Evolutionary conservation across 441 rosid species (phyloP), one percentile per base, ranked within the genome.

Genomic region (Pelargonium citronellum): DNA sequence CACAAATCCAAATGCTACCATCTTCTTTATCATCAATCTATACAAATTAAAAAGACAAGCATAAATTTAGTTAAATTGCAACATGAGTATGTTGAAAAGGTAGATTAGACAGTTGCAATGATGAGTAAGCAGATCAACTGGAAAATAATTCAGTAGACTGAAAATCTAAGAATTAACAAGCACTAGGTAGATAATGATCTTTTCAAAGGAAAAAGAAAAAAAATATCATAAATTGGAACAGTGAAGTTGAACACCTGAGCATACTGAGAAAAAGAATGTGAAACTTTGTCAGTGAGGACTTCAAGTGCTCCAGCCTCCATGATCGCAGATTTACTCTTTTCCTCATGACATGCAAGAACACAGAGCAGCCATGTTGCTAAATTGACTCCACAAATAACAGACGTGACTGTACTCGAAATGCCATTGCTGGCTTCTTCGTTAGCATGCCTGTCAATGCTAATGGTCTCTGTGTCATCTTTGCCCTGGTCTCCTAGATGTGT

Each of bases 291-390:
- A 0, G 96, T 90, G 43, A 96, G 86, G 78, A 86, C 88, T 82
- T 93, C 97, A 69, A 96, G 72, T 34, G 95, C 98, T 75, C 92
- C 99, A 67, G 98, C 87, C 77, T 93, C 98, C 98, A 96, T 79
- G 79, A 96, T 90, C 55, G 82, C 87, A 67, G 72, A 83, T 87
- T 84, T 91, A 76, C 90, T 86, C 80, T 84, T 90, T 80, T 83
- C 96, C 77, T 90, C 95, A 67, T 87, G 95, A 81, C 97, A 87
- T 15, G 99, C 94, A 82, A 96, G 95, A 77, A 96, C 86, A n/a
- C 96, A 86, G 15, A 95, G 96, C 60, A 95, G 84, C 97, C 97
- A 92, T 74, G 86, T 85, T 71, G 97, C 97, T 71, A 96, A 82
- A 79, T 85, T 87, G 67, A 76, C 81, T 72, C 97, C 99, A 79